phyloP scores from a whole-genome alignment of 176 grass and related monocot species.

The Coix lacrymajobi region DNA sequence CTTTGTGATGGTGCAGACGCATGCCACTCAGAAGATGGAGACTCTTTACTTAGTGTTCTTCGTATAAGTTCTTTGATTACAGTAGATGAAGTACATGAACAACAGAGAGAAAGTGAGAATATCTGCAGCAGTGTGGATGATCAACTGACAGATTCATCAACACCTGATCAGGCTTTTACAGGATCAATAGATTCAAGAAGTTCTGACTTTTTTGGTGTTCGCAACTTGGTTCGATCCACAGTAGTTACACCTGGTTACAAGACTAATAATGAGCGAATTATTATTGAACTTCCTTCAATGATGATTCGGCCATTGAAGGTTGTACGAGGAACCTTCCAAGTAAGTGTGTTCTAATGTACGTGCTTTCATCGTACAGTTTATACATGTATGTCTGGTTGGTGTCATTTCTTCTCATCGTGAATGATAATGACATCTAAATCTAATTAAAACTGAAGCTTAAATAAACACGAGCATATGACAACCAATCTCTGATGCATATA shows the following conservation, averaged over 20 bases:
- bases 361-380: constrained; percentile 41
- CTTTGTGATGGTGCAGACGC: constrained; percentile 47
- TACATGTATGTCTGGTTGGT: constrained; percentile 11
- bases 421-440: constrained; percentile 25
- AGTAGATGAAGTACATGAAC: constrained; percentile 62
- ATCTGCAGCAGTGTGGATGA: constrained; percentile 45
- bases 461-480: constrained; percentile 8
- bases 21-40: constrained; percentile 29
- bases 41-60: constrained; percentile 43
- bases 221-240: constrained; percentile 68
- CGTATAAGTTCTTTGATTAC: constrained; percentile 61
- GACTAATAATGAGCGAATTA: constrained; percentile 70
- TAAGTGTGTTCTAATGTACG: constrained; percentile 63
- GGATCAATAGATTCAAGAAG: constrained; percentile 65
- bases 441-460: constrained; percentile 18
- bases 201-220: constrained; percentile 58
- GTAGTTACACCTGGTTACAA: constrained; percentile 66
- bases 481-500: background rate
- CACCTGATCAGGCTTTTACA: constrained; percentile 48
- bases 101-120: constrained; percentile 56
- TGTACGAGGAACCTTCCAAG: constrained; percentile 93
- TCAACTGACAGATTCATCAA: constrained; percentile 50
- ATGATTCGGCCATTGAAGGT: constrained; percentile 87
- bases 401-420: background rate
- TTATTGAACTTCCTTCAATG: constrained; percentile 79